phyloP scores from a whole-genome alignment of 352 stramenopile species.

The Globisporangium orthogonon region DNA sequence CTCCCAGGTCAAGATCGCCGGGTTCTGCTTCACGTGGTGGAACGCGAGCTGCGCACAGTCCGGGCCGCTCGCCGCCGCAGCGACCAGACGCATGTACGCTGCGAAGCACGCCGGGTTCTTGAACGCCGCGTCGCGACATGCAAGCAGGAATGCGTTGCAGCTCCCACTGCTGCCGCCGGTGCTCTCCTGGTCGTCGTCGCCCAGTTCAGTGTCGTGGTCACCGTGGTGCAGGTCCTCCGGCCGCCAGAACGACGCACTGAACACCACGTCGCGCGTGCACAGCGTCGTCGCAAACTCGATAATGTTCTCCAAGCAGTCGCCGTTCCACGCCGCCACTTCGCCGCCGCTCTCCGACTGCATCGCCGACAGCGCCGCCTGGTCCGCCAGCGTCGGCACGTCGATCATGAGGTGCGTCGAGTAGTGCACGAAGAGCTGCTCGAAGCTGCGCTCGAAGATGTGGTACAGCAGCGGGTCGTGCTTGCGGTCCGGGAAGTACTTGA shows the following conservation, averaged over 20 bases:
- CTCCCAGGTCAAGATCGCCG: conserved; percentile 70
- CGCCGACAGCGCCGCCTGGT: conserved; percentile 53
- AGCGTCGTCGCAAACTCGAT: conserved; percentile 66
- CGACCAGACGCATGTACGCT: conserved; percentile 73
- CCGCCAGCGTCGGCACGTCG: conserved; percentile 66
- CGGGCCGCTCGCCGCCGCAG: conserved; percentile 50
- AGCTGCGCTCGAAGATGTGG: conserved; percentile 60
- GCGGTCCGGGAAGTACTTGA: conserved; percentile 70
- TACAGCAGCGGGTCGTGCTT: conserved; percentile 69
- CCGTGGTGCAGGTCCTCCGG: conserved; percentile 19
- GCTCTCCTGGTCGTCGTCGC: conserved; percentile 23
- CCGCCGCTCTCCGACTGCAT: conserved; percentile 61
- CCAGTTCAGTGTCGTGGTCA: conserved; percentile 24
- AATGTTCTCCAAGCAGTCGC: conserved; percentile 74
- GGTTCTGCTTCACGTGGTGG: conserved; percentile 85
- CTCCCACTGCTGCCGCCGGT: conserved; percentile 25
- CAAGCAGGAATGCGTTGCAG: conserved; percentile 58
- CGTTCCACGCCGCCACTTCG: conserved; percentile 50
- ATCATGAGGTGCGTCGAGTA: conserved; percentile 79
- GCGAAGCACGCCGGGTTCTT: conserved; percentile 72
- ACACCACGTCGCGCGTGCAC: conserved; percentile 44
- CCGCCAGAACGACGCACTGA: conserved; percentile 65
- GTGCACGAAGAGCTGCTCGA: conserved; percentile 60
- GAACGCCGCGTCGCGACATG: conserved; percentile 62
- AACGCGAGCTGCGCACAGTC: conserved; percentile 75